Conservation (phyloP, 2,329 filamentous ascomycete genomes). For the Cordyceps tenuipes region DNA sequence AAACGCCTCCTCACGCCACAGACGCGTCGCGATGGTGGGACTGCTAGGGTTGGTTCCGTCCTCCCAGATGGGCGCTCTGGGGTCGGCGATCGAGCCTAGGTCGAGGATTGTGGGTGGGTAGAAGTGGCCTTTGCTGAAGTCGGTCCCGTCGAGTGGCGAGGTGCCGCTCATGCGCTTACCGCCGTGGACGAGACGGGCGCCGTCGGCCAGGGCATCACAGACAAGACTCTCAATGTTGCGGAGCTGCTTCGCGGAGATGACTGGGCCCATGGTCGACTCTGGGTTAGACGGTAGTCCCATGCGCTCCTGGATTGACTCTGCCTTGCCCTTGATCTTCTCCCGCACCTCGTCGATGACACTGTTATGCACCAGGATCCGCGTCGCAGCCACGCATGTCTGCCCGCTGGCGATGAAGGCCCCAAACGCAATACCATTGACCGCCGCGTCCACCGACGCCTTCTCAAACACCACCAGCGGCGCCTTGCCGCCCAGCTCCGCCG, state of each 20-base stretch:
- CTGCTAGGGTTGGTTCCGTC: conserved; percentile 32
- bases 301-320: conserved; percentile 42
- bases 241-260: conserved; percentile 56
- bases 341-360: conserved; percentile 57
- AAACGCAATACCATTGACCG: conserved; percentile 61
- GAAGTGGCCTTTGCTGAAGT: conserved; percentile 58
- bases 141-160: conserved; percentile 41
- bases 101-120: conserved; percentile 69
- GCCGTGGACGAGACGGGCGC: conserved; percentile 31
- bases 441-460: conserved; percentile 55
- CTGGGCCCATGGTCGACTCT: conserved; percentile 54
- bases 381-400: conserved; percentile 59
- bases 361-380: conserved; percentile 66
- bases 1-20: conserved; percentile 76
- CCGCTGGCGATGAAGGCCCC: conserved; percentile 48
- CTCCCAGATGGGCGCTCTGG: conserved; percentile 7
- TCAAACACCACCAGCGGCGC: conserved; percentile 60
- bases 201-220: conserved; percentile 50
- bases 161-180: conserved; percentile 39
- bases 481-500: conserved; percentile 65
- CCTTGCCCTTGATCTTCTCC: conserved; percentile 54
- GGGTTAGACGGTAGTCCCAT: conserved; percentile 50
- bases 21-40: conserved; percentile 58
- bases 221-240: conserved; percentile 59
- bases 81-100: not conserved